Base-by-base conservation (phyloP, 2,329 filamentous ascomycete species). In the Colletotrichum ledebouriae region DNA sequence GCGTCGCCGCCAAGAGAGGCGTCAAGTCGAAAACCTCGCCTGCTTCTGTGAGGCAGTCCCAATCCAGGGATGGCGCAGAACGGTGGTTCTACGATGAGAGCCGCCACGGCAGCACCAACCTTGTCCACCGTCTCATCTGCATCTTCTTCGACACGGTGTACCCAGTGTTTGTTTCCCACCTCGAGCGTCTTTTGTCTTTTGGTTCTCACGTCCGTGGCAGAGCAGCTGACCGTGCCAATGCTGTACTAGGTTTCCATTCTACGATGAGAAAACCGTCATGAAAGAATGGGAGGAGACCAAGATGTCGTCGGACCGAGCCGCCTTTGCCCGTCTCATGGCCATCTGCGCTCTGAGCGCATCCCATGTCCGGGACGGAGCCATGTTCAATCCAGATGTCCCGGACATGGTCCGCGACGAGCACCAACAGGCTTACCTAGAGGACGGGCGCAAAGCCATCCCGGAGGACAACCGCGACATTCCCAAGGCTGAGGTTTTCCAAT, bases 311-410 rank as follows among this genome's bases (percentile, higher is more conserved):
- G 70, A 55, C 29, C 60, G 68, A 13, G 63, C 78, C 6, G 77
- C 85, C 34, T 87, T 86, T 72, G 81, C 83, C 13, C 81, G 79
- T 1, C 79, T 83, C 20, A 87, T 87, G 85, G 81, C 84, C 9
- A 79, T 82, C 3, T 87, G 85, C 71, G 82, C 84, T 4, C 76
- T 87, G 39, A 80, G 82, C 7, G 82, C 83, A 3, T 81, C 80
- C 6, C 78, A 85, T 46, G 81, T 81, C n/a, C 77, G 83, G 12
- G 85, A 87, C 71, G 84, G 84, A 7, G 83, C 84, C 34, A 70
- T 83, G 6, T 76, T 83, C 60, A 81, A 78, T 60, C 77, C 87
- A 73, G 75, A 83, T 22, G 78, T 63, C 15, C 46, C 63, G 2
- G 47, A 52, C 4, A 41, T 33, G 4, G 34, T 71, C 9, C 52